Conservation (phyloP, 768 basidiomycete genomes). For the Lactarius trivialis region DNA sequence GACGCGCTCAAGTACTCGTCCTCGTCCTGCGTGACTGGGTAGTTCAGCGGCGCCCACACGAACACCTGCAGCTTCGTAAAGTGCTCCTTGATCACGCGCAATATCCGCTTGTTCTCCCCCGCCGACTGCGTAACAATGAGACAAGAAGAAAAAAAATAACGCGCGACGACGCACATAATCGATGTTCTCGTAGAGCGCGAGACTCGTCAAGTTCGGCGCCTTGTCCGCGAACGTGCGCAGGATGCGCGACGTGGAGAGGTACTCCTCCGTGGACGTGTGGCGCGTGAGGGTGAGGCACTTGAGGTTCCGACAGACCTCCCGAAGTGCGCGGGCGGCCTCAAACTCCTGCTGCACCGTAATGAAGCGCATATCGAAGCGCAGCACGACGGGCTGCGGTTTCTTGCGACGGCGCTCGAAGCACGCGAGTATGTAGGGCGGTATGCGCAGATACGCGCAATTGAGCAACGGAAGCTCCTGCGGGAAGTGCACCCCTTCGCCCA, state of each 20-base stretch:
- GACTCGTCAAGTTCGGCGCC: slow-evolving; percentile 12
- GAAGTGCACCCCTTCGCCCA: background rate
- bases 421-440: slow-evolving; percentile 13
- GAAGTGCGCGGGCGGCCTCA: background rate
- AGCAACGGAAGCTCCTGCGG: background rate
- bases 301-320: slow-evolving; percentile 1
- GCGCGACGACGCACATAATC: slow-evolving; percentile 15
- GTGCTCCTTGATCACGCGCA: slow-evolving; percentile 12
- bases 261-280: slow-evolving; percentile 1
- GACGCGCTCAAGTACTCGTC: slow-evolving; percentile 4
- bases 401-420: slow-evolving; percentile 3
- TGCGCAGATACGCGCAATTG: slow-evolving; percentile 7
- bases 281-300: slow-evolving; percentile 16
- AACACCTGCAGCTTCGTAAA: slow-evolving; percentile 15
- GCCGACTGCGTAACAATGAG: background rate
- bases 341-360: slow-evolving; percentile 11
- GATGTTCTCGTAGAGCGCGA: slow-evolving; percentile 18
- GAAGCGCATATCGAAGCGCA: slow-evolving; percentile 15
- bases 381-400: slow-evolving; percentile 6
- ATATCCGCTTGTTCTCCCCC: slow-evolving; percentile 19
- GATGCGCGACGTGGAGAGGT: slow-evolving; percentile 15
- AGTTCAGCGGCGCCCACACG: slow-evolving; percentile 18
- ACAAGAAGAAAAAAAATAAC: too few relatives aligned
- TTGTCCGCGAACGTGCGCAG: slow-evolving; percentile 10
- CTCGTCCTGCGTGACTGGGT: slow-evolving; percentile 3